phyloP scores from a whole-genome alignment of 768 basidiomycete genomes.

The Termitomyces sp. region DNA sequence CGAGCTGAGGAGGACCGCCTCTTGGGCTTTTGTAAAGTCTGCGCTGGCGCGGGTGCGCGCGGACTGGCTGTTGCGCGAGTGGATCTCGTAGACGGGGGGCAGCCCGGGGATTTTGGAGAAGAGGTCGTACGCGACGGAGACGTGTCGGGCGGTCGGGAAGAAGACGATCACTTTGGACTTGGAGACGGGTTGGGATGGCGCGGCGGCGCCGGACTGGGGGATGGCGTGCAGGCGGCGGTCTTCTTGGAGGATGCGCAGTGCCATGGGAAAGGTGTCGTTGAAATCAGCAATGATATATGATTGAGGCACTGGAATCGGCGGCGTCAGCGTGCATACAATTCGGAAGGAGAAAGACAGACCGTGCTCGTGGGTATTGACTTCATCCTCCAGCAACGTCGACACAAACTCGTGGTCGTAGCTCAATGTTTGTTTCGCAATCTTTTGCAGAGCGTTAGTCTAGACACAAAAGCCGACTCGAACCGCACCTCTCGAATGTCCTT shows the following conservation, averaged over 20 bases:
- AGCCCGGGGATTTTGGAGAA: conserved; percentile 22
- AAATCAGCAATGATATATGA: conserved; percentile 36
- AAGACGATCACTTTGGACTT: conserved; percentile 42
- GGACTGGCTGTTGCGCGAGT: conserved; percentile 49
- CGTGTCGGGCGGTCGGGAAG: conserved; percentile 62
- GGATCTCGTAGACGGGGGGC: conserved; percentile 46
- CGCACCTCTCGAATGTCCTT: conserved; percentile 54
- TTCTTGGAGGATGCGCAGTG: conserved; percentile 33
- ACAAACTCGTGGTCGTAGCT: conserved; percentile 38
- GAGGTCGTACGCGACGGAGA: conserved; percentile 32
- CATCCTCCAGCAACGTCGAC: conserved; percentile 52
- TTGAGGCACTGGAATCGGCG: conserved; percentile 34
- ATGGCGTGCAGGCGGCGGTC: conserved; percentile 24
- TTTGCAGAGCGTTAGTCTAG: not conserved
- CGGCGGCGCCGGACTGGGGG: conserved; percentile 30
- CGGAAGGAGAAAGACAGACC: conserved; percentile 23
- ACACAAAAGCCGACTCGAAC: not conserved
- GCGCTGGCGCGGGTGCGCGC: conserved; percentile 43
- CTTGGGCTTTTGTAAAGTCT: conserved; percentile 37
- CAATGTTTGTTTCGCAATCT: conserved; percentile 19
- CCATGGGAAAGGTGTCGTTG: conserved; percentile 31
- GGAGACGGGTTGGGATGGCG: not conserved
- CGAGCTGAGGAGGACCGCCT: conserved; percentile 44
- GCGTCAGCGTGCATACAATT: not conserved
- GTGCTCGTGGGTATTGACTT: conserved; percentile 57